phyloP scores from a whole-genome alignment of 768 basidiomycete species.

The Naganishia friedmannii region DNA sequence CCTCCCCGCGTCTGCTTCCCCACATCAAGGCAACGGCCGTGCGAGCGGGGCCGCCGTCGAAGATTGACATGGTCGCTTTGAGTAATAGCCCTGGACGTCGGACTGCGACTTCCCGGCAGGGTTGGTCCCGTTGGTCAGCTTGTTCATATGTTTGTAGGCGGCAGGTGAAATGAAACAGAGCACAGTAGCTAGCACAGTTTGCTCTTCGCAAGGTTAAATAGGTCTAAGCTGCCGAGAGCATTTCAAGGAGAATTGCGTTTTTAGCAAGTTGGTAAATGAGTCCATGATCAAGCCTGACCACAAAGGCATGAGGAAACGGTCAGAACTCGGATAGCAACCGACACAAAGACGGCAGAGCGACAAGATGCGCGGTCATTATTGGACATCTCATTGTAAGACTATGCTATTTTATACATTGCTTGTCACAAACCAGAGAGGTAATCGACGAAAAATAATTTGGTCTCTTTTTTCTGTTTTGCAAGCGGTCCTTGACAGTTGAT shows the following conservation, averaged over 20 bases:
- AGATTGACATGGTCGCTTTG: not conserved
- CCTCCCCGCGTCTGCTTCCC: not conserved
- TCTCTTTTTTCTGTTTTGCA: conserved; percentile 17
- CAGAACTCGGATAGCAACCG: no score
- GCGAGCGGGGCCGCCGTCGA: not conserved
- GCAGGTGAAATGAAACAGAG: no score
- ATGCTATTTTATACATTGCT: conserved; percentile 18
- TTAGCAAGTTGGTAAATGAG: no score
- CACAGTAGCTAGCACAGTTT: no score
- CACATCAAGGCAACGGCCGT: not conserved
- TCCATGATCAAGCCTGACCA: no score
- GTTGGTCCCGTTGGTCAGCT: not conserved
- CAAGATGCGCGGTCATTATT: not conserved
- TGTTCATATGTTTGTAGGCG: no score
- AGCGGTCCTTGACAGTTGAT: not conserved
- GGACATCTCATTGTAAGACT: not conserved
- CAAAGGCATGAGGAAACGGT: no score
- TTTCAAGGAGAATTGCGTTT: no score
- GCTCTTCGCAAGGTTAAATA: no score
- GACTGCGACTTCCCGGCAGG: not conserved
- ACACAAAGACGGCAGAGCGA: no score
- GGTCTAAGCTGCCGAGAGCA: no score
- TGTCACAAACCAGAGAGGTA: not conserved
- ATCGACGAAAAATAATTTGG: not conserved
- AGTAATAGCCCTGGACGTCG: not conserved